Percentiles rank a stretch among this genome's conserved stretches.
Conservation (phyloP, 1,284 basidiomycete genomes). For the Cryptococcus hybrid region DNA sequence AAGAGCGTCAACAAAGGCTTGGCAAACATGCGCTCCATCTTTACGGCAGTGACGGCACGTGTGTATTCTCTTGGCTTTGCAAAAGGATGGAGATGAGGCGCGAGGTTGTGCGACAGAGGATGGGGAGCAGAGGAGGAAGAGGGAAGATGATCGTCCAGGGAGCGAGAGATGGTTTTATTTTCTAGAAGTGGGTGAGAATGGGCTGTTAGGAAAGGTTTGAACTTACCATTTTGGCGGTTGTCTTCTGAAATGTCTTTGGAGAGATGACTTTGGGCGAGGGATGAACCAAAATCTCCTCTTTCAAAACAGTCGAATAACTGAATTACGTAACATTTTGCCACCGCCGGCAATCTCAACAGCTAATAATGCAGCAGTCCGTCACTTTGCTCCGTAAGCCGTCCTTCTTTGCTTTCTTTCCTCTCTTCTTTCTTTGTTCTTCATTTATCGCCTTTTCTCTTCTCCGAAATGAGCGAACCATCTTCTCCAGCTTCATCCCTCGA, state of each 20-base stretch:
- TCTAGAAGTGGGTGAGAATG: conserved; percentile 23
- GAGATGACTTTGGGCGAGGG: neutral
- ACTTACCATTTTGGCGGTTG: neutral
- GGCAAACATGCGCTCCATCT: conserved; percentile 95
- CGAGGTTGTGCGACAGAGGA: conserved; percentile 86
- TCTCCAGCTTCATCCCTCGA: conserved; percentile 48
- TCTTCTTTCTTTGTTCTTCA: neutral
- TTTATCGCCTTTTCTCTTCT: neutral
- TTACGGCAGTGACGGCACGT: conserved; percentile 89
- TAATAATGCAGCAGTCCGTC: neutral
- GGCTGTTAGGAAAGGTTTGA: neutral
- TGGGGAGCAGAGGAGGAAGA: conserved; percentile 49
- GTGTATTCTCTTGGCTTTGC: conserved; percentile 88
- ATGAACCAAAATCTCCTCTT: neutral
- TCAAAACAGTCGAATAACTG: too few relatives aligned
- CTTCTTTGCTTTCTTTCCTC: neutral
- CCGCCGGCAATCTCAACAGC: too few relatives aligned
- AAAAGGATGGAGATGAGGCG: conserved; percentile 93
- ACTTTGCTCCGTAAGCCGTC: neutral
- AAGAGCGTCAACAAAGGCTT: conserved; percentile 86
- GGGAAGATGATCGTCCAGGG: conserved; percentile 51
- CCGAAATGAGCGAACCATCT: conserved; percentile 39
- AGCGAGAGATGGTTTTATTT: conserved; percentile 52
- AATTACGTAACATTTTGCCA: too few relatives aligned
- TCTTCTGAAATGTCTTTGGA: neutral